These are phyloP conservation scores for Aspergillus carlsbadensis DNA, from an alignment of 495 filamentous ascomycete genomes.

Conservation along the genomic window DNA sequence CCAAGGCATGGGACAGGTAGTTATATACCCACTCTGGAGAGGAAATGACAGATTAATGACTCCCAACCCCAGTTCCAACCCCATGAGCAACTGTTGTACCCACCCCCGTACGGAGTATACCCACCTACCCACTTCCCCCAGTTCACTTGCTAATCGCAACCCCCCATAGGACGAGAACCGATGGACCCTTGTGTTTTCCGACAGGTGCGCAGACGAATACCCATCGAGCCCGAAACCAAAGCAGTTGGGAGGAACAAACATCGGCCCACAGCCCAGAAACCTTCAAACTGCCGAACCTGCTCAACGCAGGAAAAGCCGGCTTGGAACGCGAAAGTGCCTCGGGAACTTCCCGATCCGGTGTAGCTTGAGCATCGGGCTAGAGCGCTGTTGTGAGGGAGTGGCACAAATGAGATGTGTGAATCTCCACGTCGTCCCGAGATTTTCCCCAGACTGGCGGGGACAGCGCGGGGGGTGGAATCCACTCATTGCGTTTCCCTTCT, in stretches of 20 bases:
- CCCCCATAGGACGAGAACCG: too few relatives aligned
- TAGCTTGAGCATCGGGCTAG: not conserved
- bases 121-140: too few relatives aligned
- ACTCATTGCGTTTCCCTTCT: too few relatives aligned
- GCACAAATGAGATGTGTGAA: not conserved
- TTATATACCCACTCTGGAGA: not conserved
- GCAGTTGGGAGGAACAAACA: not conserved
- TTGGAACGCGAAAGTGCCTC: constrained; percentile 19
- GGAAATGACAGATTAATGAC: not conserved
- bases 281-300: not conserved
- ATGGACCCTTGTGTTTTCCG: too few relatives aligned
- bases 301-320: constrained; percentile 16
- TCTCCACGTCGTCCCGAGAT: not conserved
- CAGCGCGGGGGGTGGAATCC: not conserved
- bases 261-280: not conserved
- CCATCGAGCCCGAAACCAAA: too few relatives aligned
- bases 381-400: not conserved
- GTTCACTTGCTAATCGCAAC: too few relatives aligned
- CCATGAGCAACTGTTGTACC: too few relatives aligned
- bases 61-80: too few relatives aligned
- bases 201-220: too few relatives aligned
- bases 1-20: not conserved
- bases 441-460: constrained; percentile 1
- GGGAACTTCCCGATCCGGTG: not conserved
- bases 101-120: too few relatives aligned